phyloP scores from a whole-genome alignment of 2,329 filamentous ascomycete genomes.

The Shiraia sp. region DNA sequence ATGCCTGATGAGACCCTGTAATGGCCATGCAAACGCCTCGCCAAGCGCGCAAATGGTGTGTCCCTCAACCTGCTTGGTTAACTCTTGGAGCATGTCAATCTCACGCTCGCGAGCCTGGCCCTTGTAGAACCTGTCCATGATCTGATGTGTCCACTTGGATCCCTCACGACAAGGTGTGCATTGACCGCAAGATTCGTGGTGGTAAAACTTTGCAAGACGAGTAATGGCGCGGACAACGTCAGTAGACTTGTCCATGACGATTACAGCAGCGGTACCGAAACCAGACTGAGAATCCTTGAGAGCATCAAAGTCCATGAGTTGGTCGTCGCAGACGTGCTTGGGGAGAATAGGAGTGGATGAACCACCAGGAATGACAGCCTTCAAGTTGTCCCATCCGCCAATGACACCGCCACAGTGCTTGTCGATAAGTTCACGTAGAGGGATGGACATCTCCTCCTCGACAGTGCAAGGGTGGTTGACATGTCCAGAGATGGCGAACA shows the following conservation, averaged over 20 bases:
- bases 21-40: conserved; percentile 97
- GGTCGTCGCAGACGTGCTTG: conserved; percentile 86
- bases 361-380: conserved; percentile 92
- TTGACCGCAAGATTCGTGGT: conserved; percentile 97
- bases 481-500: conserved; percentile 97
- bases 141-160: conserved; percentile 98
- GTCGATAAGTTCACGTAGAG: conserved; percentile 92
- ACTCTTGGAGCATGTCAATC: conserved; percentile 99
- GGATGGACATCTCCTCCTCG: conserved; percentile 99
- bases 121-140: conserved; percentile 95
- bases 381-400: conserved; percentile 97
- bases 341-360: conserved; percentile 96
- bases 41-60: conserved; percentile 98
- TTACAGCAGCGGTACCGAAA: conserved; percentile 94
- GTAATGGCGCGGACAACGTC: conserved; percentile 95
- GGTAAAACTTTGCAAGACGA: conserved; percentile 93
- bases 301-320: conserved; percentile 98
- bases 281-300: conserved; percentile 97
- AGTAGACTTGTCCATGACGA: conserved; percentile 98
- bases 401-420: conserved; percentile 97
- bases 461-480: conserved; percentile 99
- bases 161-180: conserved; percentile 99
- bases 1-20: conserved; percentile 97
- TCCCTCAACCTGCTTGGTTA: conserved; percentile 98
- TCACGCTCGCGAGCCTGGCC: conserved; percentile 86